Base-by-base conservation (phyloP, 352 stramenopile genomes). In the Phytophthora podocarpi region DNA sequence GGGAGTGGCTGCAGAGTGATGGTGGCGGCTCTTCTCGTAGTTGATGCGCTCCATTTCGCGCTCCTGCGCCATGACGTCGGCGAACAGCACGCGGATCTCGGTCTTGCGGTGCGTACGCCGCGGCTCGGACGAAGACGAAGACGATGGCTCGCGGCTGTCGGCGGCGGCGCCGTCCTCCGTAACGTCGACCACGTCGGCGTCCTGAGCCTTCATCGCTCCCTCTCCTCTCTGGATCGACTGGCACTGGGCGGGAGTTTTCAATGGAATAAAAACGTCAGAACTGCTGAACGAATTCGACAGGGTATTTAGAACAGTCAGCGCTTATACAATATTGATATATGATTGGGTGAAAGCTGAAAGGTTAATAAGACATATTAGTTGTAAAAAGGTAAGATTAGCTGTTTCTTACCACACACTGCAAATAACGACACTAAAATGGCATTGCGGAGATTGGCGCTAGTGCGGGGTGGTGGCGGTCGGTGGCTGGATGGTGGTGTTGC, bases 61-160 rank as follows among this genome's bases (percentile, higher is more conserved):
- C 49, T 85, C 68, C 46, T 88, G 70, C 26, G 79, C 82, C 70
- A 87, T 78, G 7, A 85, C 64, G 27, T 87, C 70, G 5, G 69
- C 59, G 55, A 78, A 87, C 16, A 75, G 57, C 30, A 87, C 74
- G 36, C 63, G 69, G 56, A 72, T 61, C 42, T 74, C 67, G 4
- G 63, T 76, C 41, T 72, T 72, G 13, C 62, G 57, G 24, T 64
- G 51, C 8, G 51, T 66, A 26, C 67, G 62, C 9, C 56, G 72
- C 13, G 34, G 50, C 41, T 57, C 55, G 8, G 20, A 10, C 4
- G 45, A 42, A 4, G 43, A 40, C 13, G n/a, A n/a, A n/a, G n/a
- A n/a, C n/a, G n/a, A n/a, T n/a, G n/a, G n/a, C n/a, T 63, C 66
- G 41, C 30, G 52, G 23, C 41, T 37, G 12, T 64, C 50, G 4